phyloP scores from a whole-genome alignment of 306 rosid genomes.

The Phaseolus lunatus region DNA sequence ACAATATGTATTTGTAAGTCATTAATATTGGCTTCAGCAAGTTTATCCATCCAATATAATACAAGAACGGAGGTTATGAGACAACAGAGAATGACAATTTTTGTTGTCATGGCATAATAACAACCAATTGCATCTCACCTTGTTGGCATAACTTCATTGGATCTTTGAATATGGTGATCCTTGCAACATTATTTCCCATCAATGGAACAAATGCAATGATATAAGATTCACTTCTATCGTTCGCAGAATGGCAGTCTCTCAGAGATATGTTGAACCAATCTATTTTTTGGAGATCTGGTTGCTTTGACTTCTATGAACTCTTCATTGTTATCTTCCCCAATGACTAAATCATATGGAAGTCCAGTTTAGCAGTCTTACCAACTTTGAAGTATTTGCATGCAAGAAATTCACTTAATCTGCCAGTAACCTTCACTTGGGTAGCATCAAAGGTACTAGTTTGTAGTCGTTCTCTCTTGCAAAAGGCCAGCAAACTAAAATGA shows the following conservation, averaged over 20 bases:
- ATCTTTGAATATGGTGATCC: constrained; percentile 65
- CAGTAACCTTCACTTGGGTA: constrained; percentile 60
- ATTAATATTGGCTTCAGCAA: not conserved
- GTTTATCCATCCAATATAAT: not conserved
- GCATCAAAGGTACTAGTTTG: constrained; percentile 59
- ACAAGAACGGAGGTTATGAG: constrained; percentile 48
- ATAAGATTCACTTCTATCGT: constrained; percentile 72
- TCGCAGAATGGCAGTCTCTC: constrained; percentile 85
- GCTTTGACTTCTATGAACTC: constrained; percentile 91
- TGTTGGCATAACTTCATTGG: constrained; percentile 72
- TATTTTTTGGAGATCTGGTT: constrained; percentile 71
- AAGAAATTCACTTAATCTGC: constrained; percentile 73
- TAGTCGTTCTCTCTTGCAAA: constrained; percentile 57
- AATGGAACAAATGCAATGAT: constrained; percentile 75
- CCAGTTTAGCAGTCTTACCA: constrained; percentile 65
- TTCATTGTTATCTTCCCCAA: constrained; percentile 49
- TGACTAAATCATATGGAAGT: constrained; percentile 71
- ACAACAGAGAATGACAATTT: constrained; percentile 49
- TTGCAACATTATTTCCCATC: constrained; percentile 56
- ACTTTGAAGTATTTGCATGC: constrained; percentile 72
- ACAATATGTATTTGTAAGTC: not conserved
- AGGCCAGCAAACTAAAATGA: constrained; percentile 33
- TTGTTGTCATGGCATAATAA: constrained; percentile 67
- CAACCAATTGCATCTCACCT: constrained; percentile 70
- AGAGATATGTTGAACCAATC: constrained; percentile 84